A percentile compares a stretch with the other conserved stretches of the same genome.
Conservation (phyloP, 2,329 filamentous ascomycete species). For the Colletotrichum melonis region DNA sequence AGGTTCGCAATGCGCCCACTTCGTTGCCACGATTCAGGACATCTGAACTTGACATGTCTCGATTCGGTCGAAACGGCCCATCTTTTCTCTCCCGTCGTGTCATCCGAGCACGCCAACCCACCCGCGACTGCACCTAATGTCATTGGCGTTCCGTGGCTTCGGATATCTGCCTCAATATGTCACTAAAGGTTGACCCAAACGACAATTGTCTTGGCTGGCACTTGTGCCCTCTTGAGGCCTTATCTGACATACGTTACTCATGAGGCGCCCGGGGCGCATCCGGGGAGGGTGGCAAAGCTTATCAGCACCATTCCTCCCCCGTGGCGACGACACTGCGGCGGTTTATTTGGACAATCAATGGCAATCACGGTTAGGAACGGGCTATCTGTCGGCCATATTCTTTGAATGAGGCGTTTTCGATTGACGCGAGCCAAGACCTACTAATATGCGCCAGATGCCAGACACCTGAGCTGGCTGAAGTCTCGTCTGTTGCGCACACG, state of each 20-base stretch:
- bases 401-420: slow-evolving; percentile 16
- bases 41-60: background rate
- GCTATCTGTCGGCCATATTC: slow-evolving; percentile 26
- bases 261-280: background rate
- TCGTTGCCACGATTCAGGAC: background rate
- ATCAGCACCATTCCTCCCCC: background rate
- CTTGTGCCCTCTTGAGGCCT: background rate
- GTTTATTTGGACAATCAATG: slow-evolving; percentile 1
- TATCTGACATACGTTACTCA: slow-evolving; percentile 4
- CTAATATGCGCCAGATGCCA: background rate
- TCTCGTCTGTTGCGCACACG: background rate
- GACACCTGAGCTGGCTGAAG: background rate
- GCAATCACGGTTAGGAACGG: slow-evolving; percentile 19
- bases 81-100: background rate
- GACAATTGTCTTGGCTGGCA: background rate
- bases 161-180: slow-evolving; percentile 33
- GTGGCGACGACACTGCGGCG: background rate
- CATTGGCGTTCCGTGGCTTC: slow-evolving; percentile 23
- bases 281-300: background rate
- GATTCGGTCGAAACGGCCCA: slow-evolving; percentile 2
- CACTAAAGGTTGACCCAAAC: slow-evolving; percentile 11
- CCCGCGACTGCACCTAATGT: background rate
- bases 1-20: background rate
- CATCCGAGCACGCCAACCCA: background rate
- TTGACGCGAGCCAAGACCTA: slow-evolving; percentile 24